Evolutionary conservation across 1,284 basidiomycete genomes (phyloP), one percentile per base, ranked within the genome.

Genomic region (Thelephora terrestris): DNA sequence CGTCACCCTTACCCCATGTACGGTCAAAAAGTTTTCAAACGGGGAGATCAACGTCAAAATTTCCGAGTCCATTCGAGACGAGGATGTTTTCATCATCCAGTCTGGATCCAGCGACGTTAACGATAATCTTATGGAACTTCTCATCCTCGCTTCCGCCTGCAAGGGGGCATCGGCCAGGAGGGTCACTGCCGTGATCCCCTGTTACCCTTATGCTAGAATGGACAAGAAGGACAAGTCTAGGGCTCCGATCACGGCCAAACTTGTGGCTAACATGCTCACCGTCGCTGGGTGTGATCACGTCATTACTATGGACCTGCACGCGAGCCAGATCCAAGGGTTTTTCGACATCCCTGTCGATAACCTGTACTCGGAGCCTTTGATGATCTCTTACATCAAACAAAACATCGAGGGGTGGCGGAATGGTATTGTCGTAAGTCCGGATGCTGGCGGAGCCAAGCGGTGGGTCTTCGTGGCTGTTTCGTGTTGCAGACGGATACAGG

Each of bases 321-420:
- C 95, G 10, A 92, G 88, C 57, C 95, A 99, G 72, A 98, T 99
- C 55, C 95, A 99, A 66, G 95, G 95, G 10, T 99, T 99, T 74
- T 99, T 99, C 64, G 93, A 99, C 67, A 94, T 99, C 57, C 96
- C 95, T 16, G 94, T 97, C 49, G 95, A 99, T 73, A 99, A 99
- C 67, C 72, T 96, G 48, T 96, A 84, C 66, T 88, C 87, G 32
- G 91, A 94, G 62, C 86, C 91, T 6, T 70, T 86, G 55, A 90
- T 93, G 86, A 74, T 91, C 55, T 73, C 79, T 7, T 93, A 91
- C 66, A 95, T 99, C 71, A 95, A 94, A 68, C 72, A 79, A 46
- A 77, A 85, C 61, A 91, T 99, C 50, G 77, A 81, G 2, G 85
- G 76, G 39, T 99, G 95, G 95, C 68, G 81, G 58, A 76, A 96